phyloP scores from a whole-genome alignment of 2,329 filamentous ascomycete species.

The Cytospora leucostoma region DNA sequence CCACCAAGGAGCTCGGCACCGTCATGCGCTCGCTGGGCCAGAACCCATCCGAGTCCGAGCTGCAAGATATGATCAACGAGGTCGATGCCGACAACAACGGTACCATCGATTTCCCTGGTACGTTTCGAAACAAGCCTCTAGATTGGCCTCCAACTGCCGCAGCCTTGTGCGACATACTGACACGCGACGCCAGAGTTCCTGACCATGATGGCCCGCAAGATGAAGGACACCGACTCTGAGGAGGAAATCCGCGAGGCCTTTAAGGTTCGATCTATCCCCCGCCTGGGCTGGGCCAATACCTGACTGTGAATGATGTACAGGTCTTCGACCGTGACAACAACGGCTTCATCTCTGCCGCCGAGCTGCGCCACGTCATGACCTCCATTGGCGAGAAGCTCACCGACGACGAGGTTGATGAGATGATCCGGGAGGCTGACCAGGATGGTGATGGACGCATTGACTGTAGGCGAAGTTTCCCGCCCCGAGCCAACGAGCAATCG shows the following conservation, averaged over 20 bases:
- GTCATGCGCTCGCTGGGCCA: constrained; percentile 90
- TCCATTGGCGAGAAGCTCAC: constrained; percentile 90
- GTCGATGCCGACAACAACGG: constrained; percentile 91
- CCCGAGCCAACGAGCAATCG: background rate
- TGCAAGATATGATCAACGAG: constrained; percentile 95
- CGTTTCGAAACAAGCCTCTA: constrained; percentile 32
- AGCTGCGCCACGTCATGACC: constrained; percentile 88
- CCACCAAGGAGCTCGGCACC: constrained; percentile 85
- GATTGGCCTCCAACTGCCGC: background rate
- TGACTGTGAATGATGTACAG: constrained; percentile 39
- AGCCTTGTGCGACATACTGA: constrained; percentile 17
- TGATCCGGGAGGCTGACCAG: constrained; percentile 90
- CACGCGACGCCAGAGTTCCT: constrained; percentile 66
- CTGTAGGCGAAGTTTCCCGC: constrained; percentile 57
- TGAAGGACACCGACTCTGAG: constrained; percentile 91
- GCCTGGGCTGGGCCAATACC: constrained; percentile 14
- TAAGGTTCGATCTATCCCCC: constrained; percentile 57
- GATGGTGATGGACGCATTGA: constrained; percentile 87
- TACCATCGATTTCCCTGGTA: constrained; percentile 89
- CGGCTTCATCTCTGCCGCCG: constrained; percentile 85
- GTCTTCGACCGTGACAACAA: constrained; percentile 90
- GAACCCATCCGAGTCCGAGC: constrained; percentile 86
- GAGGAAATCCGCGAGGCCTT: constrained; percentile 89
- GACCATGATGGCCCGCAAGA: constrained; percentile 93
- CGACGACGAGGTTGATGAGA: constrained; percentile 88